Base-by-base conservation (phyloP, 495 filamentous ascomycete species). In the Xylaria palmicola region DNA sequence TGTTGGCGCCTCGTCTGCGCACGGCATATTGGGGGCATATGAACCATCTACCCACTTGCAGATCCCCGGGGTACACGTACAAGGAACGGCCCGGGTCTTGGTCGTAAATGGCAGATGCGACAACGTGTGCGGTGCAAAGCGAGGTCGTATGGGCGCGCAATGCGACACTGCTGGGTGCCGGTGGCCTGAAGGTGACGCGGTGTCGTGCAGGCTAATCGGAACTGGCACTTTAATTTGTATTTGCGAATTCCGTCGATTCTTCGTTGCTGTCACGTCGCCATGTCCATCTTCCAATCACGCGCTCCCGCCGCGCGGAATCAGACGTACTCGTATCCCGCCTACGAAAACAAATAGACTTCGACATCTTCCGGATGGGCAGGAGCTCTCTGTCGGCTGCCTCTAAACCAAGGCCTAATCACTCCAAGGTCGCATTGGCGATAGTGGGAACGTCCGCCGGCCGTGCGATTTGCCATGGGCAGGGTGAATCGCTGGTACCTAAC, bases 311-410 rank as follows among this genome's bases (percentile, higher is more conserved):
- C 39, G 30, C 40, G n/a, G n/a, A 39, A 41, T 36, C 37, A 30
- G 29, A 40, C 34, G 13, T 30, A 24, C n/a, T 30, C 19, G 49
- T 34, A 60, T 60, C 47, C 32, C 47, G 43, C 37, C 24, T 22
- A 60, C 57, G 47, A 51, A 30, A 60, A 60, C 44, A 36, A 60
- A 15, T 39, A 52, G 47, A 50, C 32, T 43, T 32, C 47, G 36
- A 43, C 6, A 60, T 52, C 36, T 30, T 60, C 57, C 57, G 36
- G 57, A 51, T 51, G 36, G 43, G 44, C 26, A 51, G 30, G 36
- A 41, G 1, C 9, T 49, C 30, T 58, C 24, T 37, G 20, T 50
- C 24, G 17, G 29, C 48, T 22, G 24, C 36, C 24, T 39, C 44
- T 27, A 17, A 29, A 60, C 34, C 36, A 41, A 26, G 40, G 48